These are phyloP conservation scores for Barnettozyma hawaiiensis DNA, from an alignment of 1,139 yeast species.

Conservation along the genomic window DNA sequence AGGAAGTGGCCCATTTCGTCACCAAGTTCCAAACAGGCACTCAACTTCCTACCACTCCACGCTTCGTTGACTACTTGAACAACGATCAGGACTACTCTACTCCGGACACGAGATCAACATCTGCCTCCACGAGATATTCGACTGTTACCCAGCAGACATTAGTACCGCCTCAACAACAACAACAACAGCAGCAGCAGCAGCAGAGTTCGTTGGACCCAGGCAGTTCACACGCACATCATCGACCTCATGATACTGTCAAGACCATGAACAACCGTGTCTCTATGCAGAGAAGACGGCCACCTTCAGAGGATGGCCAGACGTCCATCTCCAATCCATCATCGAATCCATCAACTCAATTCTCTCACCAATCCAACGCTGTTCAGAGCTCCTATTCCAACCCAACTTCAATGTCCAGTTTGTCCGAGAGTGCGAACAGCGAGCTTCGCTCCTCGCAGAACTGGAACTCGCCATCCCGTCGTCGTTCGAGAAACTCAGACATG, in stretches of 20 bases:
- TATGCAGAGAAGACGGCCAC: slow-evolving; percentile 30
- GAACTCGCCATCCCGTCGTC: slow-evolving; percentile 44
- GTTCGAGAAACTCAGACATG: slow-evolving; percentile 24
- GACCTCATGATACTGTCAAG: slow-evolving; percentile 3
- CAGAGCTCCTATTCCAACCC: slow-evolving; percentile 41
- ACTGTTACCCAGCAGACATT: slow-evolving; percentile 9
- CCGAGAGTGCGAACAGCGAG: slow-evolving; percentile 25
- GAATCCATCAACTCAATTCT: slow-evolving; percentile 6
- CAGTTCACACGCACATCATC: slow-evolving; percentile 1
- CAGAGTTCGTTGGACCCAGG: slow-evolving; percentile 4
- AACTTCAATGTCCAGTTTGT: slow-evolving; percentile 37
- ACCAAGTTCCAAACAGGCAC: slow-evolving; percentile 61
- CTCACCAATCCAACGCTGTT: slow-evolving; percentile 15
- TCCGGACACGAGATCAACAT: slow-evolving; percentile 9
- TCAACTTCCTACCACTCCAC: slow-evolving; percentile 53
- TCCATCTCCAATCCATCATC: slow-evolving; percentile 22
- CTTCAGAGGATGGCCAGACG: slow-evolving; percentile 29
- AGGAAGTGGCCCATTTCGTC: slow-evolving; percentile 56
- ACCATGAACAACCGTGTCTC: slow-evolving; percentile 3
- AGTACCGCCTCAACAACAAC: not conserved
- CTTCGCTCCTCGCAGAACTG: slow-evolving; percentile 37
- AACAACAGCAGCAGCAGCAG: not conserved
- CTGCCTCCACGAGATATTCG: slow-evolving; percentile 13
- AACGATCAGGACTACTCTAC: slow-evolving; percentile 31
- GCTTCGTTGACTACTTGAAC: slow-evolving; percentile 40